A percentile compares a stretch with the other conserved stretches of the same genome.
These are phyloP conservation scores for Nematocida ausubeli DNA, from an alignment of 371 early-diverging fungal species.

Conservation along the genomic window DNA sequence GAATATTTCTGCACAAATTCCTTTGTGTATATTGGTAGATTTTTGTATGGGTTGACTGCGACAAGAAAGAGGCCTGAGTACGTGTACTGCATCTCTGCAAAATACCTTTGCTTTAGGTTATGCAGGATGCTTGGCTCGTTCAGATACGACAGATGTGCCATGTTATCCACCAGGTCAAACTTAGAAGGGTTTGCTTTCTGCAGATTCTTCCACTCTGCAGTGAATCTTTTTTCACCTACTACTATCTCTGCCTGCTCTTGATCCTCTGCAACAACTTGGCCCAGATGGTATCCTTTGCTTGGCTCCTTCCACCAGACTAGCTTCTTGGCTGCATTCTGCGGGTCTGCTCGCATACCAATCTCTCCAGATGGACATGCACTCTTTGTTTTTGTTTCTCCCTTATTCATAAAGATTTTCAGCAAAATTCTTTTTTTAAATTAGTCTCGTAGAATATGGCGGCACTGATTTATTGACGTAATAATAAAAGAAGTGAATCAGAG, in stretches of 20 bases:
- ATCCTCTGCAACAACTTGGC: conserved; percentile 10
- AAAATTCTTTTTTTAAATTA: conserved; percentile 43
- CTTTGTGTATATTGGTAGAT: conserved; percentile 80
- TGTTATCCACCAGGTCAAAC: conserved; percentile 92
- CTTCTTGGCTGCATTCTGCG: conserved; percentile 11
- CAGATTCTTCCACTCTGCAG: conserved; percentile 73
- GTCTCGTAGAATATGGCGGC: too few relatives aligned
- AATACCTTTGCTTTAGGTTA: conserved; percentile 82
- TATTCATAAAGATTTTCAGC: conserved; percentile 53
- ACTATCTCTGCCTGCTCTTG: neutral
- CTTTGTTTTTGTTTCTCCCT: conserved; percentile 19
- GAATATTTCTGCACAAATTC: conserved; percentile 57
- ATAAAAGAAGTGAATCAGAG: too few relatives aligned
- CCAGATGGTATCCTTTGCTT: conserved; percentile 26
- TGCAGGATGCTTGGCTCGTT: conserved; percentile 96
- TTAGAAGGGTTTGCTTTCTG: conserved; percentile 97
- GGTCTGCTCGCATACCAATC: neutral
- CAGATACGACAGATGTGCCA: conserved; percentile 89
- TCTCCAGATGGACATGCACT: neutral
- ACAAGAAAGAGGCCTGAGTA: conserved; percentile 97
- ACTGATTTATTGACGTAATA: too few relatives aligned
- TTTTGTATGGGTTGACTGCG: conserved; percentile 92
- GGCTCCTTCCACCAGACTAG: conserved; percentile 17
- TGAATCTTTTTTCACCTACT: conserved; percentile 9
- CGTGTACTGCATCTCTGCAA: conserved; percentile 86